These are phyloP conservation scores for Pulveroboletus sp. DNA, from an alignment of 768 basidiomycete genomes.

Conservation along the genomic window DNA sequence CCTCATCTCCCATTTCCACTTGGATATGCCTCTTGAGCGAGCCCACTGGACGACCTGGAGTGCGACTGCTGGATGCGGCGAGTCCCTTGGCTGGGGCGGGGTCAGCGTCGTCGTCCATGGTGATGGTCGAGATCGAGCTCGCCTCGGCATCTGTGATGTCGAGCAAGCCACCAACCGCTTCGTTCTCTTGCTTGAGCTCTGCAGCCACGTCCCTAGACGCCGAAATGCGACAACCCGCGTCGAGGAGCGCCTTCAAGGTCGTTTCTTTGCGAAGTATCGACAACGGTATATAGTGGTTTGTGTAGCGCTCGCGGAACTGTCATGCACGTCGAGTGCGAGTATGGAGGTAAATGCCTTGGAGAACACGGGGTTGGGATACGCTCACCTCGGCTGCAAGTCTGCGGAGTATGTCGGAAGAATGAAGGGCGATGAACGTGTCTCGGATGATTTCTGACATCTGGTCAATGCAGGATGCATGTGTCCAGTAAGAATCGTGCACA, in stretches of 20 bases:
- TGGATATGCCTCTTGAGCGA: conserved; percentile 16
- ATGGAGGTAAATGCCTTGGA: neutral
- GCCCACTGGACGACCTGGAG: conserved; percentile 19
- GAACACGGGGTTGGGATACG: neutral
- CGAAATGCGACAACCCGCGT: conserved; percentile 43
- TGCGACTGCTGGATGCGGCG: conserved; percentile 2
- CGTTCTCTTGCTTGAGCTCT: conserved; percentile 13
- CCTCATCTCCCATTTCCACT: conserved; percentile 1
- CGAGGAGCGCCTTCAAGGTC: conserved; percentile 38
- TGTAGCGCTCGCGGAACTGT: conserved; percentile 76
- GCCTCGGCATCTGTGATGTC: conserved; percentile 35
- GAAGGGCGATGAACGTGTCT: conserved; percentile 88
- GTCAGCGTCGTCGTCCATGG: conserved; percentile 1
- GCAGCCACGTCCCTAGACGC: conserved; percentile 39
- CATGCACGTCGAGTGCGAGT: neutral
- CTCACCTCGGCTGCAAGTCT: conserved; percentile 71
- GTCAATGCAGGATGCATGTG: conserved; percentile 84
- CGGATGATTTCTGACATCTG: conserved; percentile 86
- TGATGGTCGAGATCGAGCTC: conserved; percentile 29
- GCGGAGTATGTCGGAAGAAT: conserved; percentile 78
- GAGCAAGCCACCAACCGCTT: conserved; percentile 31
- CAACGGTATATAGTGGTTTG: conserved; percentile 63
- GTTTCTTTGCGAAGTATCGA: conserved; percentile 36
- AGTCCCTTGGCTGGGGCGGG: conserved; percentile 1
- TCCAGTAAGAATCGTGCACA: conserved; percentile 99